Base-by-base conservation (phyloP, 331 rosid genomes). In the Arachis monticola region DNA sequence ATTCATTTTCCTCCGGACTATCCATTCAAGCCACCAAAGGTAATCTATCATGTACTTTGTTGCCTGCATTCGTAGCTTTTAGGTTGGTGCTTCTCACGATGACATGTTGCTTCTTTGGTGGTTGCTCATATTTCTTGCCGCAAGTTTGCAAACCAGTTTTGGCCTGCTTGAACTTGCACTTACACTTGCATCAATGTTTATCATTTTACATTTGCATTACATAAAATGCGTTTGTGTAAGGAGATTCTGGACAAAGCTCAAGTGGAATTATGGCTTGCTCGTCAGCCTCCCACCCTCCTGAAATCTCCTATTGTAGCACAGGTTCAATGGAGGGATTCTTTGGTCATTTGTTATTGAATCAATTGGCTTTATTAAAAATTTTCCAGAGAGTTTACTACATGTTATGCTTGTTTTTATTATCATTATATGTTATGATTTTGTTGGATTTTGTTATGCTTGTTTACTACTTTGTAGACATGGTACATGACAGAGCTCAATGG, bases 21-120 rank as follows among this genome's bases (percentile, higher is more conserved):
- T 73, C 97, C 97, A 40, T 92, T 92, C 85, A 92, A 92, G 86
- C 97, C 97, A 40, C 97, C 97, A 41, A 92, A 90, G 91, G 93
- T 88, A 76, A 8, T 8, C 13, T 7, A 63, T 32, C 5, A 12
- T 2, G 10, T 14, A 6, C 13, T 41, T 50, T 72, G 10, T 35
- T 66, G 5, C 22, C 7, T 50, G 1, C 59, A 8, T 61, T 72
- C n/a, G 41, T 46, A 52, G 40, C 60, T 53, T 56, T 9, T 41
- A 0, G 27, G 22, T 53, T 14, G 22, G 22, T 60, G 41, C 14
- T 13, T 17, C 51, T n/a, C 30, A 41, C 10, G 44, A 65, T 46
- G 47, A 3, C 27, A 38, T 12, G 40, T 44, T 35, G 4, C 40
- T 35, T 35, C 40, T 35, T 46, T 73, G 11, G 55, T 79, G 57